A percentile compares a stretch with the other conserved stretches of the same genome.
These are phyloP conservation scores for Serendipita sp. DNA, from an alignment of 768 basidiomycete genomes.

Conservation along the genomic window DNA sequence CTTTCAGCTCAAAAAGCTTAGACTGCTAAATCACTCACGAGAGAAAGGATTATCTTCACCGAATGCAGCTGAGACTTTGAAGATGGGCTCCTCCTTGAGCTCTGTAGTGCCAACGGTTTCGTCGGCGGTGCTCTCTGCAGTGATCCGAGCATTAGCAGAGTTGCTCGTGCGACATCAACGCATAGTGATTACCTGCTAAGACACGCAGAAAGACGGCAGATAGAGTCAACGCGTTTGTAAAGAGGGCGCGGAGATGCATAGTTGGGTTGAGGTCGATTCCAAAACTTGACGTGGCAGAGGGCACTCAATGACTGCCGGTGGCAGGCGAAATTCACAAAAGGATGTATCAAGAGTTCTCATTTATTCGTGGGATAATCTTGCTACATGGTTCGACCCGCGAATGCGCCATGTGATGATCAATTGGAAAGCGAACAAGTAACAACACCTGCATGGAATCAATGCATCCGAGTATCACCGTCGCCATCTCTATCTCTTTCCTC, in stretches of 20 bases:
- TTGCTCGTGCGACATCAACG: background rate
- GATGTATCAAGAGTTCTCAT: too few species aligned
- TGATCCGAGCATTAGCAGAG: too few species aligned
- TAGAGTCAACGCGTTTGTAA: background rate
- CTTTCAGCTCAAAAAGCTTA: background rate
- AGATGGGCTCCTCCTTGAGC: background rate
- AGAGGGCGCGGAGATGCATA: background rate
- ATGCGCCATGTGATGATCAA: background rate
- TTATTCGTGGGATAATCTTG: too few species aligned
- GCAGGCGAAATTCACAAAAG: background rate
- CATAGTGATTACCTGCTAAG: background rate
- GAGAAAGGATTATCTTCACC: background rate
- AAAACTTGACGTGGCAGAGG: background rate
- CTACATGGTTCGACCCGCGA: too few species aligned
- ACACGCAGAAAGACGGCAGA: background rate
- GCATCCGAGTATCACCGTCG: background rate
- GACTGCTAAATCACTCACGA: background rate
- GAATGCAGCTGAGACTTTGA: background rate
- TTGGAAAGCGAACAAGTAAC: background rate
- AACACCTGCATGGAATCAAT: background rate
- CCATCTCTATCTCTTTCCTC: constrained; percentile 41
- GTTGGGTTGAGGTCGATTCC: background rate
- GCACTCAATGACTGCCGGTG: background rate
- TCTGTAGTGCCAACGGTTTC: background rate
- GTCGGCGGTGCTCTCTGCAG: background rate